Percentiles rank a stretch among this genome's conserved stretches.
These are phyloP conservation scores for Suhomyces ambrosiae DNA, from an alignment of 1,139 yeast species.

Conservation along the genomic window DNA sequence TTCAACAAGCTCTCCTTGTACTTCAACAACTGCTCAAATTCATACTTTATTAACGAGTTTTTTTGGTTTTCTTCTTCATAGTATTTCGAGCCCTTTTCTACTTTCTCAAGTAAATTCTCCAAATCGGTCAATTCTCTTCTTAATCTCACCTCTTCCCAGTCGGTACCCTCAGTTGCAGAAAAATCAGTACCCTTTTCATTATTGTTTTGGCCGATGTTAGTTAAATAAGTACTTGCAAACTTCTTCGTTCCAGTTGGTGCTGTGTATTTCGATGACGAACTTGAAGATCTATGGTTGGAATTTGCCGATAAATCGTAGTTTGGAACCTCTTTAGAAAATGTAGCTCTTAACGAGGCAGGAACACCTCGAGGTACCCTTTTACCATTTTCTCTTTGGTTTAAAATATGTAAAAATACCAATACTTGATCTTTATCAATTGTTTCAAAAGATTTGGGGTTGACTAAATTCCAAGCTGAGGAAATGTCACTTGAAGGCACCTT, in stretches of 20 bases:
- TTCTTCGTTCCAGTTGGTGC: conserved; percentile 21
- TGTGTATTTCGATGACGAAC: conserved; percentile 20
- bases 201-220: conserved; percentile 47
- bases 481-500: conserved; percentile 84
- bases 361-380: conserved; percentile 88
- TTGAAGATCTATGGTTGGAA: conserved; percentile 15
- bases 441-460: conserved; percentile 84
- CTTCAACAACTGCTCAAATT: conserved; percentile 77
- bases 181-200: conserved; percentile 71
- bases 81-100: conserved; percentile 53
- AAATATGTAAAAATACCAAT: conserved; percentile 82
- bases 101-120: conserved; percentile 61
- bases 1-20: conserved; percentile 46
- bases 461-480: conserved; percentile 93
- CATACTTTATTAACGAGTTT: conserved; percentile 55
- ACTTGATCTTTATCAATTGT: conserved; percentile 94
- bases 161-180: conserved; percentile 71
- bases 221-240: conserved; percentile 45
- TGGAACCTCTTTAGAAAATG: conserved; percentile 85
- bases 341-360: conserved; percentile 90
- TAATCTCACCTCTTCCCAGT: conserved; percentile 85
- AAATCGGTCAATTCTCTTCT: conserved; percentile 76
- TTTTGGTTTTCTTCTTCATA: conserved; percentile 32
- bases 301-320: conserved; percentile 59
- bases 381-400: conserved; percentile 88